Conservation (phyloP, 805 yeast species). For the Candida hungchunana region DNA sequence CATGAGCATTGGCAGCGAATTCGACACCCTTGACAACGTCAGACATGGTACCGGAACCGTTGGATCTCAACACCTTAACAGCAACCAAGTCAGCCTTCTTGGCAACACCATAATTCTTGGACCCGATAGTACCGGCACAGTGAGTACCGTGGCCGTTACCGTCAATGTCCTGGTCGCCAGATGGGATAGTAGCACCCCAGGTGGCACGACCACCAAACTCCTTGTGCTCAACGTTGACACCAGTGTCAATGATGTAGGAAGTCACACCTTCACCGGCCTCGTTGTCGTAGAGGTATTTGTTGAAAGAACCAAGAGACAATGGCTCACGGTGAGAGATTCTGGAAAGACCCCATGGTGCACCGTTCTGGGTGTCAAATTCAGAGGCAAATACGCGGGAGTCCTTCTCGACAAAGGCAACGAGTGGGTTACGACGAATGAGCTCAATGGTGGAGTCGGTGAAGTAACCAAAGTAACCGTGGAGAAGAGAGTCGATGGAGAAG, state of each 20-base stretch:
- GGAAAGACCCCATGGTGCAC: constrained; percentile 94
- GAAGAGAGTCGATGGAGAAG: constrained; percentile 52
- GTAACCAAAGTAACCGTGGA: constrained; percentile 82
- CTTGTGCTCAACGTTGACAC: constrained; percentile 68
- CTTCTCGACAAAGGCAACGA: constrained; percentile 65
- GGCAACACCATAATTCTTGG: constrained; percentile 77
- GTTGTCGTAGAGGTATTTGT: constrained; percentile 67
- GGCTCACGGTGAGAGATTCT: constrained; percentile 81
- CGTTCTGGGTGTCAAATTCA: constrained; percentile 64
- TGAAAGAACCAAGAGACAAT: constrained; percentile 62
- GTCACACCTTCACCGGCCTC: constrained; percentile 82
- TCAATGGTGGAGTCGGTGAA: constrained; percentile 75
- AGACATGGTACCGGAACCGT: constrained; percentile 81
- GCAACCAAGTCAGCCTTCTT: constrained; percentile 77
- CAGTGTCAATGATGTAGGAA: constrained; percentile 87
- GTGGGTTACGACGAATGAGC: constrained; percentile 61
- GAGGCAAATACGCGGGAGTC: constrained; percentile 68
- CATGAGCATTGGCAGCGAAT: constrained; percentile 72
- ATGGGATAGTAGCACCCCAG: constrained; percentile 83
- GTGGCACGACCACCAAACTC: constrained; percentile 81
- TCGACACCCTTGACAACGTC: constrained; percentile 84
- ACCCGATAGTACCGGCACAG: constrained; percentile 94
- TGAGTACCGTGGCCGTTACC: constrained; percentile 96
- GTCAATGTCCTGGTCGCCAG: constrained; percentile 65
- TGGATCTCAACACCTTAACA: constrained; percentile 75